phyloP scores from a whole-genome alignment of 805 yeast species.

The Starmerella etchellsii region DNA sequence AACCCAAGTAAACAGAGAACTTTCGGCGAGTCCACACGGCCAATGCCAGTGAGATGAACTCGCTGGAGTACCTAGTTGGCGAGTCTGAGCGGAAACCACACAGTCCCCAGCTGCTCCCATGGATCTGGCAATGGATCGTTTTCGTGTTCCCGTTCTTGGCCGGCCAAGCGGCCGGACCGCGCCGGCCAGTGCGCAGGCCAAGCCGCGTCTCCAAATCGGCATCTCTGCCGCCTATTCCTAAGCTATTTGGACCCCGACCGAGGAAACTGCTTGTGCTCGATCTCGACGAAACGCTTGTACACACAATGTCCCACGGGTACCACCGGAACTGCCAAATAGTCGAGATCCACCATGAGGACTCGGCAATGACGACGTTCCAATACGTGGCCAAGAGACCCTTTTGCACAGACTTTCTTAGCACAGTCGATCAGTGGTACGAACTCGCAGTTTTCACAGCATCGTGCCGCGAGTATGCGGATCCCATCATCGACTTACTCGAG shows the following conservation, averaged over 20 bases:
- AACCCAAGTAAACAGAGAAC: too few species aligned
- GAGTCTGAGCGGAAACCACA: too few species aligned
- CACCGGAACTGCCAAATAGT: slow-evolving; percentile 50
- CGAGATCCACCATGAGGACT: slow-evolving; percentile 43
- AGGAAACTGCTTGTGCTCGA: slow-evolving; percentile 69
- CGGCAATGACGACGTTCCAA: slow-evolving; percentile 46
- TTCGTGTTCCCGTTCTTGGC: slow-evolving; percentile 5
- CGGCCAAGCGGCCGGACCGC: not conserved
- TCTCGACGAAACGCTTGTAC: slow-evolving; percentile 88
- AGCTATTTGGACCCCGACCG: slow-evolving; percentile 6
- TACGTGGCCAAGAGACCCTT: slow-evolving; percentile 85
- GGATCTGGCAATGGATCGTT: slow-evolving; percentile 7
- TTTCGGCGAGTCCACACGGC: too few species aligned
- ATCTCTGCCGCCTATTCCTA: slow-evolving; percentile 11
- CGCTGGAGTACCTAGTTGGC: slow-evolving; percentile 13
- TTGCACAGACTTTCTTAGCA: slow-evolving; percentile 70
- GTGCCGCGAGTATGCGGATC: slow-evolving; percentile 90
- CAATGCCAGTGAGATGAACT: too few species aligned
- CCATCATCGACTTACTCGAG: slow-evolving; percentile 87
- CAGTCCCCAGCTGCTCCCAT: not conserved
- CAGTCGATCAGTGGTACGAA: slow-evolving; percentile 76
- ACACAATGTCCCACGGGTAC: slow-evolving; percentile 60
- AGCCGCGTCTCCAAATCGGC: not conserved
- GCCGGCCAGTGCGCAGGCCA: not conserved
- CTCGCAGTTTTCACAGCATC: slow-evolving; percentile 89